Evolutionary conservation across 495 filamentous ascomycete genomes (phyloP).

Genomic region (Aspergillus indologenus): DNA sequence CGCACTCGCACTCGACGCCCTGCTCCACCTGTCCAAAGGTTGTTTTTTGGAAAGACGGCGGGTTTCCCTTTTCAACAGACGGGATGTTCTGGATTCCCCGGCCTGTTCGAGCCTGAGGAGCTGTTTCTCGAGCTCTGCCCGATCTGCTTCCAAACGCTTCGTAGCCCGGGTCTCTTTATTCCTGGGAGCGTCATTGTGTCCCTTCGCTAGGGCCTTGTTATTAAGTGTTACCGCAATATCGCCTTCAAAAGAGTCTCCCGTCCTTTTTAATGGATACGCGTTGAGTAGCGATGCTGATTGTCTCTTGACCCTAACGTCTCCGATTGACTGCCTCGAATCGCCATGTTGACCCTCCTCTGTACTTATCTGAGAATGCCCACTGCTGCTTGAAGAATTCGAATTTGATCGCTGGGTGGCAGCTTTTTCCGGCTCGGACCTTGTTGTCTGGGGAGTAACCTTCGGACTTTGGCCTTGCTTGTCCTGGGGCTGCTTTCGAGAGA

Average conservation of each 20-base stretch:
- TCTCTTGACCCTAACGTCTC: conserved; percentile 5
- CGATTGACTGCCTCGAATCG: background rate
- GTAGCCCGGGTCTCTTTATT: conserved; percentile 39
- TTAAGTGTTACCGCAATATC: conserved; percentile 4
- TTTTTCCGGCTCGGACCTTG: background rate
- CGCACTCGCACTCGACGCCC: conserved; percentile 33
- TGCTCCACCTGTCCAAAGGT: conserved; percentile 29
- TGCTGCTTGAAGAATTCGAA: background rate
- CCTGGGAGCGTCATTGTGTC: conserved; percentile 14
- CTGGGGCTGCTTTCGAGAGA: background rate
- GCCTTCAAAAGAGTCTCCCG: background rate
- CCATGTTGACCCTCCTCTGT: background rate
- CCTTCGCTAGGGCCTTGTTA: conserved; percentile 21
- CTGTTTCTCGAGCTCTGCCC: conserved; percentile 38
- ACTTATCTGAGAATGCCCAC: background rate
- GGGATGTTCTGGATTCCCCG: conserved; percentile 21
- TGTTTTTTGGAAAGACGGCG: conserved; percentile 42
- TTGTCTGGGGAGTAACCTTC: background rate
- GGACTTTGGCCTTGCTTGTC: background rate
- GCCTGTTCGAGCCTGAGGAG: conserved; percentile 32
- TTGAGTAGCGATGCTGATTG: background rate
- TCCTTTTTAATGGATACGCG: background rate
- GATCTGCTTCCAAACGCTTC: conserved; percentile 37
- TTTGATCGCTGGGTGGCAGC: background rate
- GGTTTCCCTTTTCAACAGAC: conserved; percentile 23